Percentiles rank a stretch among this genome's conserved stretches.
phyloP scores from a whole-genome alignment of 1,284 basidiomycete genomes.

The Hemileia vastatrix region DNA sequence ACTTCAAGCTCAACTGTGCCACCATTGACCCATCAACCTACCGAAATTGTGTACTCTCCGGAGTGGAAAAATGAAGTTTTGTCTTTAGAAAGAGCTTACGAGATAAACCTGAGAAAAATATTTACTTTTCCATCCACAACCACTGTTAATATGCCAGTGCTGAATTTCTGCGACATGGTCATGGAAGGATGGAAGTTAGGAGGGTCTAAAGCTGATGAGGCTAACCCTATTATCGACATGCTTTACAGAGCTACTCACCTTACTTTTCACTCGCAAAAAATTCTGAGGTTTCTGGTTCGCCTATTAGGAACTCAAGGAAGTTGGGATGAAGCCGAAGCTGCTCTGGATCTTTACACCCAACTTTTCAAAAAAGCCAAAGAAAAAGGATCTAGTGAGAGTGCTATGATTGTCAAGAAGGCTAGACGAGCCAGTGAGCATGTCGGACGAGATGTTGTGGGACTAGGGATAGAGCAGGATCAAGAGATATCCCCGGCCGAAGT shows the following conservation, averaged over 20 bases:
- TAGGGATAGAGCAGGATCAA: constrained; percentile 52
- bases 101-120: background rate
- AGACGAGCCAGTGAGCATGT: background rate
- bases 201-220: constrained; percentile 24
- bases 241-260: constrained; percentile 83
- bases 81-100: constrained; percentile 4
- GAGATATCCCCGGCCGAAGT: background rate
- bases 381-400: constrained; percentile 49
- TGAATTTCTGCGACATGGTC: constrained; percentile 17
- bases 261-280: constrained; percentile 77
- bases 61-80: constrained; percentile 11
- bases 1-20: constrained; percentile 2
- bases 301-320: constrained; percentile 58
- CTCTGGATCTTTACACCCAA: constrained; percentile 69
- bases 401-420: constrained; percentile 27
- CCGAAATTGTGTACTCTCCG: background rate
- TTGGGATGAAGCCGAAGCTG: constrained; percentile 59
- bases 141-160: constrained; percentile 3
- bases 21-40: background rate
- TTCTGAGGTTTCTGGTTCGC: constrained; percentile 70
- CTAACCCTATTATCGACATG: constrained; percentile 49
- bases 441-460: constrained; percentile 39
- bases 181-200: constrained; percentile 16
- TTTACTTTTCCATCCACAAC: constrained; percentile 7
- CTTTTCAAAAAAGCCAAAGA: constrained; percentile 68